These are phyloP conservation scores for Dryas drummondii DNA, from an alignment of 306 rosid species.

Conservation along the genomic window DNA sequence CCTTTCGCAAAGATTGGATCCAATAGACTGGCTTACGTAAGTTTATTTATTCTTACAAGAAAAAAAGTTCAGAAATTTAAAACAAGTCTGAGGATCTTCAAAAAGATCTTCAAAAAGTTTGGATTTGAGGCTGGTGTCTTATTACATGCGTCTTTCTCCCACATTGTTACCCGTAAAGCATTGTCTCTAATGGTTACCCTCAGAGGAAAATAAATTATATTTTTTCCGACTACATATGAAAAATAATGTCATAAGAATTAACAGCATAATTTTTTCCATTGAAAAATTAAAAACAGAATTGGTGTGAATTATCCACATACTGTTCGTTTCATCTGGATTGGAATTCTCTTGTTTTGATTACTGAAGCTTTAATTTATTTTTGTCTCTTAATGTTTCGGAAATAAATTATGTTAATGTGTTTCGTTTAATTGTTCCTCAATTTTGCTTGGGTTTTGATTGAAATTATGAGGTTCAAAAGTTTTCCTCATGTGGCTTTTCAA, in stretches of 20 bases:
- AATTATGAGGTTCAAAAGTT: not conserved
- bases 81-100: not conserved
- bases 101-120: not conserved
- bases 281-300: too few species aligned
- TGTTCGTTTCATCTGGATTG: too few species aligned
- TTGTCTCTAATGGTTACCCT: not conserved
- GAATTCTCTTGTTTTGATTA: too few species aligned
- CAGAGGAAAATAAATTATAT: not conserved
- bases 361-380: too few species aligned
- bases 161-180: not conserved
- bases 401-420: not conserved
- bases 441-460: not conserved
- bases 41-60: slow-evolving; percentile 22
- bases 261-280: too few species aligned
- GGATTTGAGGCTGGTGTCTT: not conserved
- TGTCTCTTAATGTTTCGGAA: not conserved
- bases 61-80: not conserved
- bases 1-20: slow-evolving; percentile 88
- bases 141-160: not conserved
- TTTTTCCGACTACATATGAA: too few species aligned
- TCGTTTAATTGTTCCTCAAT: not conserved
- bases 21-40: slow-evolving; percentile 99
- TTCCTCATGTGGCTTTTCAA: not conserved
- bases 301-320: too few species aligned
- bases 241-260: too few species aligned